These are phyloP conservation scores for Fusarium paranaense DNA, from an alignment of 2,329 filamentous ascomycete species.

Conservation along the genomic window DNA sequence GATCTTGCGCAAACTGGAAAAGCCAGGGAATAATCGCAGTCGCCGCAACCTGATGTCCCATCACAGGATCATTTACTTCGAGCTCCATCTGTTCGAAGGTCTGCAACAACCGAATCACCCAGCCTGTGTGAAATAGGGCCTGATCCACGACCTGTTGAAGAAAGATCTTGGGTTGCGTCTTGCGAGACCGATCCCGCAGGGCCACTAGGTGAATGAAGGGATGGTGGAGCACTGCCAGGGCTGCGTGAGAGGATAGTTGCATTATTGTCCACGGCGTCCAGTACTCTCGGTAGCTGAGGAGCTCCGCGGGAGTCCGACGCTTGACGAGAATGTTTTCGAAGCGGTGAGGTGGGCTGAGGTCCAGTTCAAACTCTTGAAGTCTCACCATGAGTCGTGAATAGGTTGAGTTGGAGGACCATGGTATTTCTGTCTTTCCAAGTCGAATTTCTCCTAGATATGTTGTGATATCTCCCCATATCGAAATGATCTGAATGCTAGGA, in stretches of 20 bases:
- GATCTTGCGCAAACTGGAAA: background rate
- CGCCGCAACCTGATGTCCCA: background rate
- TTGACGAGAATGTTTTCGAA: background rate
- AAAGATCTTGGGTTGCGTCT: background rate
- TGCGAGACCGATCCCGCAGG: background rate
- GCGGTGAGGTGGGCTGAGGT: background rate
- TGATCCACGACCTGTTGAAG: background rate
- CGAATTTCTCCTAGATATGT: background rate
- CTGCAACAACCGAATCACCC: background rate
- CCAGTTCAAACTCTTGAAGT: background rate
- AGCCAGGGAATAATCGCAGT: background rate
- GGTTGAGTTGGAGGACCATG: background rate
- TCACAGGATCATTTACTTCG: background rate
- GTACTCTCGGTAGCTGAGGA: background rate
- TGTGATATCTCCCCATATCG: background rate
- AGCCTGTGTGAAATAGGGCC: background rate
- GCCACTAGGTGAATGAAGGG: background rate
- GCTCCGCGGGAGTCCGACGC: background rate
- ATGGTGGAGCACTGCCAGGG: background rate
- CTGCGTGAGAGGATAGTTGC: background rate
- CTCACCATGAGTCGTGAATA: background rate
- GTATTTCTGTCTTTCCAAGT: background rate
- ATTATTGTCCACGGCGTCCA: background rate
- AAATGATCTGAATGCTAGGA: background rate
- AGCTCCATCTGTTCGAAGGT: background rate